phyloP scores from a whole-genome alignment of 768 basidiomycete species.

The Gloeophyllum trabeum region DNA sequence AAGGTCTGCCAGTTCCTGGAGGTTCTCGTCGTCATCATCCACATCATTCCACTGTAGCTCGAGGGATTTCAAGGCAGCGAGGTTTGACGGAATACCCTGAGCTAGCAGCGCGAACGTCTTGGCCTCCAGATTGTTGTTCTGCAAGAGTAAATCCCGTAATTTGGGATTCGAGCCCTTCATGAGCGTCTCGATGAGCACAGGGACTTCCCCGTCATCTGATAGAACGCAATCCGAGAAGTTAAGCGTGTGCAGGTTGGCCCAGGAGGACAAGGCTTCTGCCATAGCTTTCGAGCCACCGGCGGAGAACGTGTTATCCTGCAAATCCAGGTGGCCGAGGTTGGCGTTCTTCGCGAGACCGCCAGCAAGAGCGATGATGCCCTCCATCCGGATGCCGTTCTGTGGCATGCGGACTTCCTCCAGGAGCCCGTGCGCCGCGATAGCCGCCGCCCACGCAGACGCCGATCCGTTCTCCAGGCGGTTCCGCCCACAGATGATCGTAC shows the following conservation, averaged over 20 bases:
- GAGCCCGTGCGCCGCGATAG: slow-evolving; percentile 75
- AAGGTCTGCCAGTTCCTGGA: slow-evolving; percentile 39
- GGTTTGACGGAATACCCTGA: slow-evolving; percentile 45
- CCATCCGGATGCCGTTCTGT: slow-evolving; percentile 97
- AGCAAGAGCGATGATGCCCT: slow-evolving; percentile 75
- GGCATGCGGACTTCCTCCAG: slow-evolving; percentile 85
- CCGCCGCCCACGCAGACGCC: slow-evolving; percentile 73
- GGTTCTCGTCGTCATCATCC: slow-evolving; percentile 61
- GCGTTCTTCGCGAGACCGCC: slow-evolving; percentile 59
- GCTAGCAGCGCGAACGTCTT: slow-evolving; percentile 59
- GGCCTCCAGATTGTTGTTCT: slow-evolving; percentile 85
- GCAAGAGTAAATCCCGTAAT: slow-evolving; percentile 68
- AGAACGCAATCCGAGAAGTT: slow-evolving; percentile 91
- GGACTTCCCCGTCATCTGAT: slow-evolving; percentile 70
- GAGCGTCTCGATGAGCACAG: slow-evolving; percentile 49
- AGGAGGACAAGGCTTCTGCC: slow-evolving; percentile 53
- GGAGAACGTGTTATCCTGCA: slow-evolving; percentile 86
- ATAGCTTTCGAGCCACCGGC: slow-evolving; percentile 41
- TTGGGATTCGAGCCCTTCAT: slow-evolving; percentile 60
- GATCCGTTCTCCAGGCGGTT: slow-evolving; percentile 94
- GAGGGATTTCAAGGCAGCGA: slow-evolving; percentile 49
- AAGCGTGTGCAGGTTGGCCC: slow-evolving; percentile 66
- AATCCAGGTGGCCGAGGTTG: slow-evolving; percentile 65
- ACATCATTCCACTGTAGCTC: slow-evolving; percentile 90
- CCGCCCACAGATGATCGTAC: slow-evolving; percentile 81